Conservation (phyloP, 148 eudicot genomes). For the Amaranthus palmeri region DNA sequence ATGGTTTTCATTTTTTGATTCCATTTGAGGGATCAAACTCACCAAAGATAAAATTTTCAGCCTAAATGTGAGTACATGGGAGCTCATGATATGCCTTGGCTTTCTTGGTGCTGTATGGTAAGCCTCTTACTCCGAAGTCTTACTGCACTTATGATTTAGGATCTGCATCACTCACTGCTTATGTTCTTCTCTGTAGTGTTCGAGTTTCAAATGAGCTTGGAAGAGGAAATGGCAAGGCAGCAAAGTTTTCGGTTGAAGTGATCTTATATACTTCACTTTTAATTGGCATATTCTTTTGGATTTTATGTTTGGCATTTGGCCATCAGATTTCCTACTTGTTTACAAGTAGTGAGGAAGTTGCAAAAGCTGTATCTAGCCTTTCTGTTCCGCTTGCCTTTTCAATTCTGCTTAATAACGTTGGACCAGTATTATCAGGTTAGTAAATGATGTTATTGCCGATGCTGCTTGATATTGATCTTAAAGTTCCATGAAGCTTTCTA, state of each 20-base stretch:
- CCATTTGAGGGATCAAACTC: neutral
- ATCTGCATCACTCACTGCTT: neutral
- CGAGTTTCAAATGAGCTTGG: slow-evolving; percentile 77
- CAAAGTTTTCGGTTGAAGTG: slow-evolving; percentile 64
- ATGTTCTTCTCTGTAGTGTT: slow-evolving; percentile 37
- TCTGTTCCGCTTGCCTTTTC: slow-evolving; percentile 55
- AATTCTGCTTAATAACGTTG: slow-evolving; percentile 53
- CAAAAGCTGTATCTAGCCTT: slow-evolving; percentile 49
- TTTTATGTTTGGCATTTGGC: slow-evolving; percentile 31
- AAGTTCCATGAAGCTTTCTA: neutral
- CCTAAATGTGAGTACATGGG: slow-evolving; percentile 60
- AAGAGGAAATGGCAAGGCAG: slow-evolving; percentile 57
- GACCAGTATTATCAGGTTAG: slow-evolving; percentile 69
- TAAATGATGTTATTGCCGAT: neutral
- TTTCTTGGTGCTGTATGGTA: slow-evolving; percentile 66
- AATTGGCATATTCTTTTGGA: slow-evolving; percentile 41
- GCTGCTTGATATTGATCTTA: neutral
- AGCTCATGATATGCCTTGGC: slow-evolving; percentile 64
- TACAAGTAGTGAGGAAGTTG: slow-evolving; percentile 51
- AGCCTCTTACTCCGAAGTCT: neutral
- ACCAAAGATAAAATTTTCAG: slow-evolving; percentile 29
- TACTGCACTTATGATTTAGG: neutral
- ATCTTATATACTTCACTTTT: slow-evolving; percentile 40
- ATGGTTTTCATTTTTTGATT: neutral
- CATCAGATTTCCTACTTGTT: slow-evolving; percentile 52